Conservation (phyloP, 2,329 filamentous ascomycete genomes). For the Beauveria medogensis region DNA sequence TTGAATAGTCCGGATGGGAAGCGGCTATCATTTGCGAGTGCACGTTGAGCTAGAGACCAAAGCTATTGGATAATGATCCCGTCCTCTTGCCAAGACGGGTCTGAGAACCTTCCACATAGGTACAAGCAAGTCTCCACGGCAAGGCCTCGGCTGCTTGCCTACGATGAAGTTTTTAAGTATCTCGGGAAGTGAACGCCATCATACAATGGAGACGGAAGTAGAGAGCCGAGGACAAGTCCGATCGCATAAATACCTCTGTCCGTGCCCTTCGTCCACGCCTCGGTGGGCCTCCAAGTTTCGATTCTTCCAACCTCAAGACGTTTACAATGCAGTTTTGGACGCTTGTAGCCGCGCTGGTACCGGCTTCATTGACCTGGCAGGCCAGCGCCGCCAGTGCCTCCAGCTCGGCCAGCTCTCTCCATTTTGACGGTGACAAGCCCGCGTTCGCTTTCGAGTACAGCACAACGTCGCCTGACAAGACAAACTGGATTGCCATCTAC, state of each 20-base stretch:
- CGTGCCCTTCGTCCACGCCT: background rate
- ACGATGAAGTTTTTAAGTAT: background rate
- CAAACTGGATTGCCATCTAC: conserved; percentile 21
- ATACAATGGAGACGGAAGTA: background rate
- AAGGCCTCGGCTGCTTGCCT: background rate
- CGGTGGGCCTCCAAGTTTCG: background rate
- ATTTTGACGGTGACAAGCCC: background rate
- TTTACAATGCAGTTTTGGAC: background rate
- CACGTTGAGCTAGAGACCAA: background rate
- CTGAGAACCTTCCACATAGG: background rate
- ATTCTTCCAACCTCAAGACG: background rate
- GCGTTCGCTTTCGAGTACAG: conserved; percentile 17
- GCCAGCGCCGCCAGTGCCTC: background rate
- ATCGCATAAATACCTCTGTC: background rate
- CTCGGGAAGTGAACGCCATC: no score
- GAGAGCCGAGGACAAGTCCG: background rate
- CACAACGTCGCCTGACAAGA: conserved; percentile 13
- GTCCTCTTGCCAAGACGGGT: background rate
- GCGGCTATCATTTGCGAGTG: background rate
- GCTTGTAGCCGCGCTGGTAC: background rate
- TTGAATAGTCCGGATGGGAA: background rate
- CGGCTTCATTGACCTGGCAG: background rate
- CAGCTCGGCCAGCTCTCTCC: background rate
- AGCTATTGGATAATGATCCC: background rate
- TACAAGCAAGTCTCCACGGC: background rate